Evolutionary conservation across 768 basidiomycete genomes (phyloP).

Genomic region (Crassisporium funariophilum): DNA sequence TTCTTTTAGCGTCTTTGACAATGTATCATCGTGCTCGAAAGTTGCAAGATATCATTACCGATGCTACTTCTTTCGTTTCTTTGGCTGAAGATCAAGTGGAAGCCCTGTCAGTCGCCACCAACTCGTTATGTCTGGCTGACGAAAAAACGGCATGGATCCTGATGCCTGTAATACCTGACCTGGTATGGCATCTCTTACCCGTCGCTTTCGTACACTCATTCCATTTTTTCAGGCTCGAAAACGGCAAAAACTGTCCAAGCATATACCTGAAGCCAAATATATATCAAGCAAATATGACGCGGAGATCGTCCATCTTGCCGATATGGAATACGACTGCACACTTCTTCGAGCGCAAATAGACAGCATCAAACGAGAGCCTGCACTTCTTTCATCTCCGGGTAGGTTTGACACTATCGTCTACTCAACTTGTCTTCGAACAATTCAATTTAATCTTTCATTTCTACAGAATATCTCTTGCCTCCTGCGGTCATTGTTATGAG

Average conservation of each 20-base stretch:
- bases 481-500: slow-evolving; percentile 71
- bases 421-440: slow-evolving; percentile 15
- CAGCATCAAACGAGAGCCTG: slow-evolving; percentile 68
- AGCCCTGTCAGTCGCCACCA: slow-evolving; percentile 85
- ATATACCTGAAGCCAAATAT: slow-evolving; percentile 79
- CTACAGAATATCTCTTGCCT: slow-evolving; percentile 53
- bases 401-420: slow-evolving; percentile 32
- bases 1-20: slow-evolving; percentile 69
- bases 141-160: slow-evolving; percentile 83
- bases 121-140: slow-evolving; percentile 83
- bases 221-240: slow-evolving; percentile 56
- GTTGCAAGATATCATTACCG: slow-evolving; percentile 57
- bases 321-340: slow-evolving; percentile 79
- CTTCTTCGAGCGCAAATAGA: slow-evolving; percentile 78
- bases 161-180: slow-evolving; percentile 55
- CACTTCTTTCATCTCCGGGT: slow-evolving; percentile 67
- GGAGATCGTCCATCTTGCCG: slow-evolving; percentile 77
- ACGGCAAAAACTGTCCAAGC: slow-evolving; percentile 68
- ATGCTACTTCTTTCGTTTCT: slow-evolving; percentile 40
- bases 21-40: slow-evolving; percentile 94
- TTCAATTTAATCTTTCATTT: slow-evolving; percentile 10
- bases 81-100: slow-evolving; percentile 72
- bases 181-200: slow-evolving; percentile 42
- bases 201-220: slow-evolving; percentile 10
- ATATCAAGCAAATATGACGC: slow-evolving; percentile 62